A percentile compares a stretch with the other conserved stretches of the same genome.
phyloP scores from a whole-genome alignment of 2,329 filamentous ascomycete species.

The Trichoderma citrinoviride region DNA sequence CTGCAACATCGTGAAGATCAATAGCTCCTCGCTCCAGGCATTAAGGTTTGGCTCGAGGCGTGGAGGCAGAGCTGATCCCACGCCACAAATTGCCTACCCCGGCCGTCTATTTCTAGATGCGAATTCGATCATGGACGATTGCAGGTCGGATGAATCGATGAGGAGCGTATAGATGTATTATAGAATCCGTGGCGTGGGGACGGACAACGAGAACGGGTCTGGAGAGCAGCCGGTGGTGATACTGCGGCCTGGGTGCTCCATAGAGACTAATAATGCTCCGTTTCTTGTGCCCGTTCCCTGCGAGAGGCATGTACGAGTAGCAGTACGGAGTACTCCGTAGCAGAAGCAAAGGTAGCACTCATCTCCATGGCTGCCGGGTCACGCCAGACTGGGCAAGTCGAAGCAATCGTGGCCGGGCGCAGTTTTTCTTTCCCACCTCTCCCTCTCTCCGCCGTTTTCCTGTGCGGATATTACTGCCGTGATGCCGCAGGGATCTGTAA shows the following conservation, averaged over 20 bases:
- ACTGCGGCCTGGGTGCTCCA: neutral
- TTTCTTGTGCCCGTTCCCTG: no score
- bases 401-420: neutral
- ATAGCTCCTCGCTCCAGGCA: neutral
- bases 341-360: no score
- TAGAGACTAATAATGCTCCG: neutral
- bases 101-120: constrained; percentile 1
- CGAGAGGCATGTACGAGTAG: neutral
- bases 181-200: neutral
- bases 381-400: constrained; percentile 14
- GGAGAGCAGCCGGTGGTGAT: neutral
- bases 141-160: neutral
- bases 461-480: neutral
- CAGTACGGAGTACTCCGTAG: neutral
- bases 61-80: constrained; percentile 1
- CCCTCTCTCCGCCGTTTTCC: no score
- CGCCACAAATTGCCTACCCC: constrained; percentile 11
- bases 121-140: constrained; percentile 1
- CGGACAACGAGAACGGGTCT: neutral
- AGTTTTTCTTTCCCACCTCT: no score
- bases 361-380: neutral
- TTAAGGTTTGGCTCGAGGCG: constrained; percentile 14
- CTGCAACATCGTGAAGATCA: neutral
- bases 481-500: no score
- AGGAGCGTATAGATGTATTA: neutral